Conservation (phyloP, 2,329 filamentous ascomycete genomes). For the Ophiostoma ips region DNA sequence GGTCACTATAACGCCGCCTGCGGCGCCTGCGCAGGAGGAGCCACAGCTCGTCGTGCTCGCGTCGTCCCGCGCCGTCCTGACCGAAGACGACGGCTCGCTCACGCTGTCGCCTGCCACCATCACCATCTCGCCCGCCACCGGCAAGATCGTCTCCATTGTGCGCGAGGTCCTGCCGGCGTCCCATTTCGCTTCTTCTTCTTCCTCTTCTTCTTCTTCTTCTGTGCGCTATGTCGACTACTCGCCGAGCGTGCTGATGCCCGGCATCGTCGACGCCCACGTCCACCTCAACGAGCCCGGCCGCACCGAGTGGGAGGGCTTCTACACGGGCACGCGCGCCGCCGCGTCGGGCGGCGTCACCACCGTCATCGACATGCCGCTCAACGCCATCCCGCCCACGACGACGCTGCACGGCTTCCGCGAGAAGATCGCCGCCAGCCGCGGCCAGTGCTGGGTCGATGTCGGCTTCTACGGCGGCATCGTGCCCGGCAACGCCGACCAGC, state of each 20-base stretch:
- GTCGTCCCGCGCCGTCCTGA: slow-evolving; percentile 71
- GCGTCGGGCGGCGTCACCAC: slow-evolving; percentile 95
- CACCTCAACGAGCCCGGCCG: slow-evolving; percentile 94
- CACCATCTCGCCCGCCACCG: slow-evolving; percentile 59
- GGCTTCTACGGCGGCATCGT: slow-evolving; percentile 94
- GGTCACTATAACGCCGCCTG: too few species aligned
- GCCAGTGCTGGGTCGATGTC: slow-evolving; percentile 97
- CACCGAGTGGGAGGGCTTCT: slow-evolving; percentile 97
- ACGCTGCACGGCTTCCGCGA: slow-evolving; percentile 69
- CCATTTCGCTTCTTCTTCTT: slow-evolving; percentile 54
- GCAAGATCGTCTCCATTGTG: slow-evolving; percentile 70
- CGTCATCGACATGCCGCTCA: slow-evolving; percentile 93
- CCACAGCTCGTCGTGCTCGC: slow-evolving; percentile 55
- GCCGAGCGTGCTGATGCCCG: slow-evolving; percentile 72
- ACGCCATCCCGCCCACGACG: slow-evolving; percentile 92
- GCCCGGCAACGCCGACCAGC: slow-evolving; percentile 69
- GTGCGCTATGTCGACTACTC: slow-evolving; percentile 76
- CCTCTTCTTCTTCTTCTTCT: too few species aligned
- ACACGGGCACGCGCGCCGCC: slow-evolving; percentile 83
- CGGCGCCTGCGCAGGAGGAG: slow-evolving; percentile 15
- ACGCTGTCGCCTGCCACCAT: slow-evolving; percentile 70
- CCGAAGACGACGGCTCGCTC: slow-evolving; percentile 47
- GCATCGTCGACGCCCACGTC: slow-evolving; percentile 91
- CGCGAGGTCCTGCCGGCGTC: slow-evolving; percentile 59
- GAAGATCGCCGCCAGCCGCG: slow-evolving; percentile 71